phyloP scores from a whole-genome alignment of 2,329 filamentous ascomycete genomes.

The Bipolaris victoriae region DNA sequence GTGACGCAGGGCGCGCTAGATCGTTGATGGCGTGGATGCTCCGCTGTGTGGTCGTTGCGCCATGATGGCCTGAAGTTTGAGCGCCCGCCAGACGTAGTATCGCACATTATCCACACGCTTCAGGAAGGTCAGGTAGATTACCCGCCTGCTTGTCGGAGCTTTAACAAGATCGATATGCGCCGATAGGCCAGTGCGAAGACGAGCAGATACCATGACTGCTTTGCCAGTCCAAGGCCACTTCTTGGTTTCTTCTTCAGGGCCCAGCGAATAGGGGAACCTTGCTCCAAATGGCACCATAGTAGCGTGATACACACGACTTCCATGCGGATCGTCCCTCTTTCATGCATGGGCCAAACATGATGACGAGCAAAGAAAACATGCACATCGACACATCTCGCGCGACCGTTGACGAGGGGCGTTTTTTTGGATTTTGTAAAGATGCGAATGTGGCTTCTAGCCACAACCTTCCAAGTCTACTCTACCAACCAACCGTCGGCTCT shows the following conservation, averaged over 20 bases:
- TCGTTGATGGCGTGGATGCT: conserved; percentile 2
- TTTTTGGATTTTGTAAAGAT: neutral
- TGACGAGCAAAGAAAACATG: neutral
- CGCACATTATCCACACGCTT: conserved; percentile 9
- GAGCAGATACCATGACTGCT: neutral
- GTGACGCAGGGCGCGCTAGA: neutral
- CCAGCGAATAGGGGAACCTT: conserved; percentile 5
- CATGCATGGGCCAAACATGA: neutral
- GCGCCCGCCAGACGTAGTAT: conserved; percentile 2
- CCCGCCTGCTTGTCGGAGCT: neutral
- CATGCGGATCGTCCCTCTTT: neutral
- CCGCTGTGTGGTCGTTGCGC: conserved; percentile 5
- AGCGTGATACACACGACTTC: conserved; percentile 5
- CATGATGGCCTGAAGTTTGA: conserved; percentile 10
- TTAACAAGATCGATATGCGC: conserved; percentile 1
- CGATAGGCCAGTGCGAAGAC: neutral
- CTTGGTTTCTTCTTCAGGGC: neutral
- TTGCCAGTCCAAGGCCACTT: neutral
- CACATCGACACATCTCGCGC: neutral
- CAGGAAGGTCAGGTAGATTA: conserved; percentile 3
- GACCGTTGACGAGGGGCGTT: neutral
- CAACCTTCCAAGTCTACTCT: conserved; percentile 1
- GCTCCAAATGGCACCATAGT: neutral
- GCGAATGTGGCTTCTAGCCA: neutral
- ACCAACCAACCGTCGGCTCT: conserved; percentile 8